Evolutionary conservation across 768 basidiomycete genomes (phyloP), one percentile per base, ranked within the genome.

Genomic region (Mycena amicta): DNA sequence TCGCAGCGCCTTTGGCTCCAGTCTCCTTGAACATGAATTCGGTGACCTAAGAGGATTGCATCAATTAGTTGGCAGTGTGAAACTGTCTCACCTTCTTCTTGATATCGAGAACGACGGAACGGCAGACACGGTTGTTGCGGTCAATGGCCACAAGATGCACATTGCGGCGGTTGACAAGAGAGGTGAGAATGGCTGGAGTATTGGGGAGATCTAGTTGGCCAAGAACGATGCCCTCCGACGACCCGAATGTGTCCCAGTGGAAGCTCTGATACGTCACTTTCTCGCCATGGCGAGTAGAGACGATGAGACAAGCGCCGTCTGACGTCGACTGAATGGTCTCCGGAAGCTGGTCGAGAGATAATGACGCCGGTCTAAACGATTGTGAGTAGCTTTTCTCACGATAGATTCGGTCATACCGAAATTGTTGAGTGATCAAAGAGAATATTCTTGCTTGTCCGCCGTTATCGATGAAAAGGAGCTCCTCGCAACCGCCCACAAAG

Each of bases 181-280:
- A 85, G 0, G 84, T 84, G 16, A 72, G 62, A 16, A 63, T 66
- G 3, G 69, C 65, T 6, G 64, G 55, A n/a, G 71, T 60, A 0
- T 62, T 60, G 0, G 68, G 72, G 22, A 80, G 54, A 18, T 74
- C 64, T 0, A 84, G 64, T 0, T 28, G 18, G n/a, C 72, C 65
- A 1, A 84, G 65, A 2, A 41, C 31, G n/a, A 78, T 79, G 20
- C 84, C 85, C 13, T 72, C 64, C 0, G 75, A 71, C 0, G 81
- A 78, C 2, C 85, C 86, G 56, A 87, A 85, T 1, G 83, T 82
- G 11, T 70, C 72, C 82, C 80, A 84, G 62, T 86, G 86, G 60
- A 80, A 84, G 0, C 78, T 78, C 2, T 70, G 74, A 4, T 81
- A 49, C 45, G 51, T 33, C 3, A 57, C 28, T 26, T 60, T 27